Percentiles rank a stretch among this genome's conserved stretches.
These are phyloP conservation scores for Pachyrhizus erosus DNA, from an alignment of 306 rosid genomes.

Conservation along the genomic window DNA sequence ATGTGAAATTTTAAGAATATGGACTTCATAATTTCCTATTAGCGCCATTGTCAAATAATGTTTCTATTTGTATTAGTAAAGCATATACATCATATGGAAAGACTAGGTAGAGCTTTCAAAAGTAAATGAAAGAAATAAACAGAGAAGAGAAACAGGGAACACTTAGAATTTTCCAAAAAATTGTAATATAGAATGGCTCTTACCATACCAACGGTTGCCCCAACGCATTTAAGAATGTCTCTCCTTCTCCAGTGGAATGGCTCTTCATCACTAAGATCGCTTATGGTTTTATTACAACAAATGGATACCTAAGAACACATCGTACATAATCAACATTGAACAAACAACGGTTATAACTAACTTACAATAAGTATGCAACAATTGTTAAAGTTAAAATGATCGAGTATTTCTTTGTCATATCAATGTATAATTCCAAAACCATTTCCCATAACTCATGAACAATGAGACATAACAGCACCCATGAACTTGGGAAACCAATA, in stretches of 20 bases:
- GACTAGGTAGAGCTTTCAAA: neutral
- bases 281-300: slow-evolving; percentile 60
- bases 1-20: neutral
- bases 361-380: neutral
- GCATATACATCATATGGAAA: neutral
- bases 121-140: neutral
- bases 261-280: slow-evolving; percentile 46
- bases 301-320: slow-evolving; percentile 56
- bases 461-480: neutral
- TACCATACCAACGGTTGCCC: slow-evolving; percentile 74
- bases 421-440: neutral
- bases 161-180: neutral
- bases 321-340: neutral
- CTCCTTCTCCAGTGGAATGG: slow-evolving; percentile 52
- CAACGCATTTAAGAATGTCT: slow-evolving; percentile 70
- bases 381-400: slow-evolving; percentile 10
- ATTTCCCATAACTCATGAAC: slow-evolving; percentile 12
- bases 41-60: neutral
- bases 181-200: slow-evolving; percentile 46
- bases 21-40: neutral
- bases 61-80: neutral
- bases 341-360: slow-evolving; percentile 8
- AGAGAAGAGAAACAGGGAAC: neutral
- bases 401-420: neutral
- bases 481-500: slow-evolving; percentile 19